phyloP scores from a whole-genome alignment of 306 rosid species.

The Abrus pulchellus region DNA sequence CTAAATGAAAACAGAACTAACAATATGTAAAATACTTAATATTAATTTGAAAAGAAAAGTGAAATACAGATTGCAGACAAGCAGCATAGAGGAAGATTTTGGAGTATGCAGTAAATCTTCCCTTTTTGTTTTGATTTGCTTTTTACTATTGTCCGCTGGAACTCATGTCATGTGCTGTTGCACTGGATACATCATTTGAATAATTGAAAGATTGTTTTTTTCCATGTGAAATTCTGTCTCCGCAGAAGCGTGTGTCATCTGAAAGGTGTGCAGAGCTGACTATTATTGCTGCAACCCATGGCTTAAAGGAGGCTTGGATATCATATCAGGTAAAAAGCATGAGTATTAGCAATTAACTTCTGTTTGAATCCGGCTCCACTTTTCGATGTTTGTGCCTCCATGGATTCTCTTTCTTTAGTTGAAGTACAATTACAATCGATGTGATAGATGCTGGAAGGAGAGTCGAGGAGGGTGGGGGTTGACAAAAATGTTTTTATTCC shows the following conservation, averaged over 20 bases:
- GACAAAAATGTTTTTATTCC: not conserved
- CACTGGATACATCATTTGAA: slow-evolving; percentile 14
- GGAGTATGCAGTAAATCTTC: not conserved
- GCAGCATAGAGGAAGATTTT: slow-evolving; percentile 23
- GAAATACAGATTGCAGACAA: slow-evolving; percentile 19
- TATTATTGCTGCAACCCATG: slow-evolving; percentile 90
- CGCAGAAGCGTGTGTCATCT: slow-evolving; percentile 82
- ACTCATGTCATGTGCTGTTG: not conserved
- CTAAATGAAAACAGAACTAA: slow-evolving; percentile 26
- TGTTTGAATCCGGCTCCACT: slow-evolving; percentile 4
- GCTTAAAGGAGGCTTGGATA: slow-evolving; percentile 96
- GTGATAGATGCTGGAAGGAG: not conserved
- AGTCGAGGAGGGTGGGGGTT: not conserved
- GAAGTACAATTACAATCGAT: slow-evolving; percentile 5
- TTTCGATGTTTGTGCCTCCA: slow-evolving; percentile 27
- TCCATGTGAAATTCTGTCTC: slow-evolving; percentile 35
- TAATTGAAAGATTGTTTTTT: slow-evolving; percentile 33
- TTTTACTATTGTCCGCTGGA: slow-evolving; percentile 32
- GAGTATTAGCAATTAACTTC: slow-evolving; percentile 33
- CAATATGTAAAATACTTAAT: not conserved
- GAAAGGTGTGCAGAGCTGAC: slow-evolving; percentile 92
- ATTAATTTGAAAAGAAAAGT: slow-evolving; percentile 5
- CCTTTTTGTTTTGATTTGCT: slow-evolving; percentile 31
- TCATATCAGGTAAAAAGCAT: slow-evolving; percentile 77
- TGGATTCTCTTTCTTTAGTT: not conserved